Conservation (phyloP, 2,329 filamentous ascomycete species). For the Cladophialophora exuberans region DNA sequence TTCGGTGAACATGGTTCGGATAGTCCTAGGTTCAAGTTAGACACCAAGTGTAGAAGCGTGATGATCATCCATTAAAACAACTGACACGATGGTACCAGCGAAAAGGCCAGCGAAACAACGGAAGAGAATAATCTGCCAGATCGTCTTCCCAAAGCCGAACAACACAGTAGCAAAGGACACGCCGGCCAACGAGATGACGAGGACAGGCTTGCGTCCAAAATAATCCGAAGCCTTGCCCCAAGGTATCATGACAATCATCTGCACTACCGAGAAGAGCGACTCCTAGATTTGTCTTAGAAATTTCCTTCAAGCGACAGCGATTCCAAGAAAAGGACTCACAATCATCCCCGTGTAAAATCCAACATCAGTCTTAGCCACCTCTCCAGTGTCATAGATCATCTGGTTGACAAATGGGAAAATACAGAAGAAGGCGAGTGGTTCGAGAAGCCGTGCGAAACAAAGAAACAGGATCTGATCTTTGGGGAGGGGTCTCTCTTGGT, state of each 20-base stretch:
- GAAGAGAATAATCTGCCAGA: slow-evolving; percentile 76
- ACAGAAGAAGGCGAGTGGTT: slow-evolving; percentile 80
- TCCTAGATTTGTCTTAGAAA: slow-evolving; percentile 39
- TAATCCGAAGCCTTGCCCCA: slow-evolving; percentile 71
- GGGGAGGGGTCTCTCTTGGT: slow-evolving; percentile 52
- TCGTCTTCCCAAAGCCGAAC: slow-evolving; percentile 68
- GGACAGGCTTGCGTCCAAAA: slow-evolving; percentile 71
- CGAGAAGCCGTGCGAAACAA: slow-evolving; percentile 72
- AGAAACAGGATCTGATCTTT: slow-evolving; percentile 69
- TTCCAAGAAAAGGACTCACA: slow-evolving; percentile 60
- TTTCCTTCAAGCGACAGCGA: neutral
- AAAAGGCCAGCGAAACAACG: slow-evolving; percentile 74
- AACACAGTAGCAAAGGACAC: slow-evolving; percentile 63
- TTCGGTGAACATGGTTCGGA: slow-evolving; percentile 77
- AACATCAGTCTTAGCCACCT: slow-evolving; percentile 65
- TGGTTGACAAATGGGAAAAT: slow-evolving; percentile 80
- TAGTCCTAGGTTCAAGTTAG: slow-evolving; percentile 42
- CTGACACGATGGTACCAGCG: slow-evolving; percentile 67
- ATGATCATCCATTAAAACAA: slow-evolving; percentile 1
- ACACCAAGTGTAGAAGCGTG: no score
- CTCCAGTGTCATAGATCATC: slow-evolving; percentile 72
- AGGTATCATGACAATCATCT: slow-evolving; percentile 75
- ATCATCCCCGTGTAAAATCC: slow-evolving; percentile 81
- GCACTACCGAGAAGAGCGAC: slow-evolving; percentile 71
- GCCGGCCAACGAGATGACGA: slow-evolving; percentile 69